Evolutionary conservation across 345 rosid species (phyloP).

Genomic region (Citrus hindsii): DNA sequence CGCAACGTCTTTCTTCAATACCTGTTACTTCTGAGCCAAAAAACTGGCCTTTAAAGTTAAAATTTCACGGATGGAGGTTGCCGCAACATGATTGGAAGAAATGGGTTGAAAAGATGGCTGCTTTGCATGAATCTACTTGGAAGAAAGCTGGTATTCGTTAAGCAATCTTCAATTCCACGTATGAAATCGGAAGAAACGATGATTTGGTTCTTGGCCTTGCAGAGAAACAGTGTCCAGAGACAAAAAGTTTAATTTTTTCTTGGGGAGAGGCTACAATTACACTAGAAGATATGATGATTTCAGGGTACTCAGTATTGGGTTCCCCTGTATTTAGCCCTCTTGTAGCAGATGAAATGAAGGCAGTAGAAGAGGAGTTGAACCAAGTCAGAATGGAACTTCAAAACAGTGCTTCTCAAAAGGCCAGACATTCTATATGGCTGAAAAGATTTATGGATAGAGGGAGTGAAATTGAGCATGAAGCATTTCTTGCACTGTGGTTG

Average conservation of each 20-base stretch:
- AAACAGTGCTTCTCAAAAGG: not conserved
- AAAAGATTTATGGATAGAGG: constrained; percentile 21
- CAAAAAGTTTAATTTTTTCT: constrained; percentile 43
- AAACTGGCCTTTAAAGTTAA: constrained; percentile 20
- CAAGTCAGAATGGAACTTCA: not conserved
- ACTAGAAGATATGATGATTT: constrained; percentile 40
- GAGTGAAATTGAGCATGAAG: constrained; percentile 38
- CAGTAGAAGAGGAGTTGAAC: constrained; percentile 9
- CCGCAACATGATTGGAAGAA: constrained; percentile 30
- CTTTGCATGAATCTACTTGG: constrained; percentile 30
- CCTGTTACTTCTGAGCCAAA: constrained; percentile 11
- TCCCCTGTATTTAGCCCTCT: constrained; percentile 29
- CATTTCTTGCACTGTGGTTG: constrained; percentile 41
- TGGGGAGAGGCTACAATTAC: constrained; percentile 66
- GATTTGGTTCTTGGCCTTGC: constrained; percentile 35
- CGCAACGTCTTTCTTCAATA: constrained; percentile 1
- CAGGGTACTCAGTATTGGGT: constrained; percentile 43
- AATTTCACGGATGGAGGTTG: constrained; percentile 30
- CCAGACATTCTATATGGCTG: not conserved
- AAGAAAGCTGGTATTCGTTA: constrained; percentile 39
- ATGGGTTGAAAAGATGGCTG: constrained; percentile 41
- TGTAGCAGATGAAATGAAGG: constrained; percentile 20
- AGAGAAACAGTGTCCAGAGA: constrained; percentile 44
- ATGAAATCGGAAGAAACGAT: constrained; percentile 17
- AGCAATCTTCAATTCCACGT: constrained; percentile 41